Percentiles rank a stretch among this genome's conserved stretches.
These are phyloP conservation scores for Scedosporium minutisporum DNA, from an alignment of 2,329 filamentous ascomycete genomes.

Conservation along the genomic window DNA sequence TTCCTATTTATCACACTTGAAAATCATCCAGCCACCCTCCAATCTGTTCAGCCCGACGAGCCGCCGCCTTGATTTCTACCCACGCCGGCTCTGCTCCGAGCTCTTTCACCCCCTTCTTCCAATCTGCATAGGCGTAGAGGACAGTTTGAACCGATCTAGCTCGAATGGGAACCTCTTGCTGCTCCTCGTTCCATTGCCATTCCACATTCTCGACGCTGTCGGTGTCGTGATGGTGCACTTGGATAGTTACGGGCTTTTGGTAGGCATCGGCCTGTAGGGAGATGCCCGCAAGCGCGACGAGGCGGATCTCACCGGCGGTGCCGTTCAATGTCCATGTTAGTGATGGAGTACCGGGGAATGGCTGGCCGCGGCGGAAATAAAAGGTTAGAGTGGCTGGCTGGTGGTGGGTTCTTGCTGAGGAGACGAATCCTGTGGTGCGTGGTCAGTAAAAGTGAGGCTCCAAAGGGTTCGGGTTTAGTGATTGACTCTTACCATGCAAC, in stretches of 20 bases:
- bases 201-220: conserved; percentile 31
- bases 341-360: conserved; percentile 35
- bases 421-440: conserved; percentile 17
- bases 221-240: conserved; percentile 40
- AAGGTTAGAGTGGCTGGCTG: conserved; percentile 30
- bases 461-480: too few relatives aligned
- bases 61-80: too few relatives aligned
- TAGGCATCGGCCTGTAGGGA: conserved; percentile 19
- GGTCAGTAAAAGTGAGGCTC: too few relatives aligned
- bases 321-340: conserved; percentile 42
- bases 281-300: neutral
- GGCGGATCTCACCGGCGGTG: conserved; percentile 26
- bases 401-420: conserved; percentile 18
- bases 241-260: conserved; percentile 30
- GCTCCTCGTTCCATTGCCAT: conserved; percentile 36
- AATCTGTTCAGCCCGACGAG: too few relatives aligned
- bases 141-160: too few relatives aligned
- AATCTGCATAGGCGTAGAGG: too few relatives aligned
- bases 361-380: conserved; percentile 36
- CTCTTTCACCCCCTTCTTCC: too few relatives aligned
- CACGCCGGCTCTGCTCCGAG: too few relatives aligned
- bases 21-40: too few relatives aligned
- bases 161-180: conserved; percentile 30
- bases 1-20: too few relatives aligned
- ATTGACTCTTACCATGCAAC: conserved; percentile 10